Evolutionary conservation across 1,284 basidiomycete genomes (phyloP).

Genomic region (Cryptococcus hybrid): DNA sequence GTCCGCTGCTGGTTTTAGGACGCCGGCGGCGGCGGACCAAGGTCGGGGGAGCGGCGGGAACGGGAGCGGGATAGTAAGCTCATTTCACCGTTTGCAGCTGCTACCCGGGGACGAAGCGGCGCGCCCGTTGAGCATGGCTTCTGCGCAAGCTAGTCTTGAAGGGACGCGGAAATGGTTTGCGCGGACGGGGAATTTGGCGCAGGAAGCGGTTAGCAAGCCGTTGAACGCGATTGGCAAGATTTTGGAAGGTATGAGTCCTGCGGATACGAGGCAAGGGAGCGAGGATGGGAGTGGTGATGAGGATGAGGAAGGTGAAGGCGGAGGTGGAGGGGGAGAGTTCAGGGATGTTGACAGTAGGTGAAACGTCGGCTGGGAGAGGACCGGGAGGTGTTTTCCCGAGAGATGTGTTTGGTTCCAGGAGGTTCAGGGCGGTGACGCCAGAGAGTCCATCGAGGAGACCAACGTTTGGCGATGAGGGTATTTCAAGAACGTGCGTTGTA

Average conservation of each 20-base stretch:
- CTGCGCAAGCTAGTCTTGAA: constrained; percentile 64
- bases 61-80: constrained; percentile 16
- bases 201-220: constrained; percentile 74
- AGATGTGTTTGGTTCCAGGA: constrained; percentile 14
- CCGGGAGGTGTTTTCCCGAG: not conserved
- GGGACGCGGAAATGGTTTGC: constrained; percentile 72
- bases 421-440: constrained; percentile 12
- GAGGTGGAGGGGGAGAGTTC: not conserved
- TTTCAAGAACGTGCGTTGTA: constrained; percentile 25
- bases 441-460: constrained; percentile 13
- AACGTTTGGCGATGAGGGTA: constrained; percentile 4
- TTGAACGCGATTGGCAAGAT: constrained; percentile 82
- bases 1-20: not conserved
- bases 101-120: constrained; percentile 76
- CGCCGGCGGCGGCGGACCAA: constrained; percentile 9
- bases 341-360: not conserved
- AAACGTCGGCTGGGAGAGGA: too few relatives aligned
- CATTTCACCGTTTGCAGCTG: too few relatives aligned
- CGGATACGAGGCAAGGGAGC: constrained; percentile 14
- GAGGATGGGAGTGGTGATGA: constrained; percentile 15
- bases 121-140: constrained; percentile 66
- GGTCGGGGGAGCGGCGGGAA: constrained; percentile 9
- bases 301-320: not conserved
- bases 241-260: constrained; percentile 61
- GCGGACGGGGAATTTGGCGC: constrained; percentile 69